Percentiles rank a stretch among this genome's conserved stretches.
These are phyloP conservation scores for Neoboletus brunneissimus DNA, from an alignment of 768 basidiomycete species.

Conservation along the genomic window DNA sequence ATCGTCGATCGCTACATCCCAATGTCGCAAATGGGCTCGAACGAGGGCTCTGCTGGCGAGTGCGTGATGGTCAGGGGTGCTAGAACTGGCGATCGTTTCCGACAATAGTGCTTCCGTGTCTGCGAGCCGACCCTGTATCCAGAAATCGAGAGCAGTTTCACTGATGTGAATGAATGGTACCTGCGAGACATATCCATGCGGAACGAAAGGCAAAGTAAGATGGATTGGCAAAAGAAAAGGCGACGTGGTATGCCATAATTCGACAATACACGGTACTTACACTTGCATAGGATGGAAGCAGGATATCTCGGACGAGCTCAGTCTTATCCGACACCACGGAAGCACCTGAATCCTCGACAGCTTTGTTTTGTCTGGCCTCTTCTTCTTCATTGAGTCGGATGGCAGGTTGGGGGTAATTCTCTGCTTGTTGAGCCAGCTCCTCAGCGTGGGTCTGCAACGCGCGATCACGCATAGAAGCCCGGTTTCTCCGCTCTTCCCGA, in stretches of 20 bases:
- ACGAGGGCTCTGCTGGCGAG: too few species aligned
- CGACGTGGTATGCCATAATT: too few species aligned
- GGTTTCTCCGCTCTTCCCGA: slow-evolving; percentile 75
- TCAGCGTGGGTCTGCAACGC: slow-evolving; percentile 66
- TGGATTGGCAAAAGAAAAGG: background rate
- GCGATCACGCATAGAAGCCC: slow-evolving; percentile 92
- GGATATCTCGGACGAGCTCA: background rate
- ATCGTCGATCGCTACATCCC: too few species aligned
- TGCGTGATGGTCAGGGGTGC: too few species aligned
- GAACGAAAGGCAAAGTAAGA: background rate
- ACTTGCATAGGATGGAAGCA: background rate
- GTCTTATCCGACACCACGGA: slow-evolving; percentile 78
- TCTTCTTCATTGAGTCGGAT: slow-evolving; percentile 88
- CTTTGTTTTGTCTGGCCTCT: slow-evolving; percentile 69
- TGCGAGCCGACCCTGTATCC: too few species aligned
- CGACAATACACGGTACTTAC: background rate
- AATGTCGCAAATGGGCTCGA: too few species aligned
- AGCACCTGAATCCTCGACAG: slow-evolving; percentile 71
- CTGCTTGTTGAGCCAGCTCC: slow-evolving; percentile 60
- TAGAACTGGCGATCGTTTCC: too few species aligned
- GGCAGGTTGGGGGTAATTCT: slow-evolving; percentile 81
- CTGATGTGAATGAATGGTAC: background rate
- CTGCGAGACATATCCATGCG: background rate
- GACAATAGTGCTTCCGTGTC: too few species aligned
- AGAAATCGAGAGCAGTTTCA: background rate